These are phyloP conservation scores for Sphaerostilbella broomeana DNA, from an alignment of 2,329 filamentous ascomycete species.

Conservation along the genomic window DNA sequence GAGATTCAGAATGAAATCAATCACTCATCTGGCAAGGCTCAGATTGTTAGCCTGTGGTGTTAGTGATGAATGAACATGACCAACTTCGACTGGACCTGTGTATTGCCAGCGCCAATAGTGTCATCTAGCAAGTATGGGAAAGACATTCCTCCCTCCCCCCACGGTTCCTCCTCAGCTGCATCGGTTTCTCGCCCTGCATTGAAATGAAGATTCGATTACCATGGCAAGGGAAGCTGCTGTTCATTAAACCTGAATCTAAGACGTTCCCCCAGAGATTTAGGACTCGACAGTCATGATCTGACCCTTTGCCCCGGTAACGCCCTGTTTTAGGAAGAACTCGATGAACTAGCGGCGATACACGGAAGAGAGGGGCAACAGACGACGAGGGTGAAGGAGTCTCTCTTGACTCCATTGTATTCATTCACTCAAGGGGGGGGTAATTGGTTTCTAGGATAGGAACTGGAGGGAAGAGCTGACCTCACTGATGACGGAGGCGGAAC, in stretches of 20 bases:
- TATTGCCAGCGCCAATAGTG: neutral
- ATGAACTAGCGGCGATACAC: no score
- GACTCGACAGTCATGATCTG: neutral
- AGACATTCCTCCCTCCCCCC: neutral
- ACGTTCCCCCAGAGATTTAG: neutral
- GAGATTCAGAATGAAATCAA: no score
- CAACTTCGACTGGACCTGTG: no score
- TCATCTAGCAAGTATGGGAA: neutral
- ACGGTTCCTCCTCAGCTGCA: neutral
- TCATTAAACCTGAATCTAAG: neutral
- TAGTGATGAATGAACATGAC: no score
- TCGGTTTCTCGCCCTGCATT: neutral
- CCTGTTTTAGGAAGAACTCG: no score
- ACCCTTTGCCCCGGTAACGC: no score
- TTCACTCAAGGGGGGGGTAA: no score
- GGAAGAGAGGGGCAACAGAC: neutral
- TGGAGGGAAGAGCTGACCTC: conserved; percentile 10
- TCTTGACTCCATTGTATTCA: no score
- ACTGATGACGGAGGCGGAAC: conserved; percentile 10
- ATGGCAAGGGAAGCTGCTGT: neutral
- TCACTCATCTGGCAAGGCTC: no score
- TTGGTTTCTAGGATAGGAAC: no score
- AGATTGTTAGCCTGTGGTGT: no score
- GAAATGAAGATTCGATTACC: neutral
- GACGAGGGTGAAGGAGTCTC: neutral